Percentiles rank a stretch among this genome's conserved stretches.
Evolutionary conservation across 441 rosid genomes (phyloP).

Genomic region (Erodium chrysanthum): DNA sequence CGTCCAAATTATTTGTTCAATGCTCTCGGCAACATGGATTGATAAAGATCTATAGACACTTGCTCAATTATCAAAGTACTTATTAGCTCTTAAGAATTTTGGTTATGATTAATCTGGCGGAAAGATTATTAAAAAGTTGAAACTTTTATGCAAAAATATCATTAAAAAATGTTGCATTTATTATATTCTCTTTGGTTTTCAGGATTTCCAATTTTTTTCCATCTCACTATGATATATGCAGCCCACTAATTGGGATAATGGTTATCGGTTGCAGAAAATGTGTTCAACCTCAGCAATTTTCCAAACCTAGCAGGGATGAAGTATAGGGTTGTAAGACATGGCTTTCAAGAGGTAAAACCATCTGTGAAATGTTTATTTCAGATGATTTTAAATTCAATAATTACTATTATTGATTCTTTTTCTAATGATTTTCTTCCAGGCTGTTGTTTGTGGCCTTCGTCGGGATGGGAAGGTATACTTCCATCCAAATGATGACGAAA

Average conservation of each 20-base stretch:
- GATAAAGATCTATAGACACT: constrained; percentile 83
- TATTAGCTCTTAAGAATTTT: no score
- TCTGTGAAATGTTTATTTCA: background rate
- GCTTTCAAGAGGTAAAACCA: constrained; percentile 59
- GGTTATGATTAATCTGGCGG: no score
- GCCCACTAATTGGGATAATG: constrained; percentile 24
- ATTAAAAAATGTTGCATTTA: no score
- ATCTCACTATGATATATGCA: background rate
- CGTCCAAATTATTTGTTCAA: constrained; percentile 91
- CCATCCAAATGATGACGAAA: constrained; percentile 85
- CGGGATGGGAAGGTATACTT: constrained; percentile 62
- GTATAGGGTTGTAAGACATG: constrained; percentile 59
- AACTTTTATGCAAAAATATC: no score
- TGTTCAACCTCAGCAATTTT: constrained; percentile 72
- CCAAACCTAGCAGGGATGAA: constrained; percentile 54
- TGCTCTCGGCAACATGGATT: constrained; percentile 91
- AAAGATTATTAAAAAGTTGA: no score
- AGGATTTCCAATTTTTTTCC: no score
- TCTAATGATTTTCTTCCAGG: constrained; percentile 40
- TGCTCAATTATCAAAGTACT: constrained; percentile 84
- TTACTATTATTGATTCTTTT: constrained; percentile 17
- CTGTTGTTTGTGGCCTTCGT: constrained; percentile 79
- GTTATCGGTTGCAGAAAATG: constrained; percentile 70
- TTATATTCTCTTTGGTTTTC: no score
- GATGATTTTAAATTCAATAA: constrained; percentile 12